Base-by-base conservation (phyloP, 2,329 filamentous ascomycete genomes). In the Drechmeria coniospora region DNA sequence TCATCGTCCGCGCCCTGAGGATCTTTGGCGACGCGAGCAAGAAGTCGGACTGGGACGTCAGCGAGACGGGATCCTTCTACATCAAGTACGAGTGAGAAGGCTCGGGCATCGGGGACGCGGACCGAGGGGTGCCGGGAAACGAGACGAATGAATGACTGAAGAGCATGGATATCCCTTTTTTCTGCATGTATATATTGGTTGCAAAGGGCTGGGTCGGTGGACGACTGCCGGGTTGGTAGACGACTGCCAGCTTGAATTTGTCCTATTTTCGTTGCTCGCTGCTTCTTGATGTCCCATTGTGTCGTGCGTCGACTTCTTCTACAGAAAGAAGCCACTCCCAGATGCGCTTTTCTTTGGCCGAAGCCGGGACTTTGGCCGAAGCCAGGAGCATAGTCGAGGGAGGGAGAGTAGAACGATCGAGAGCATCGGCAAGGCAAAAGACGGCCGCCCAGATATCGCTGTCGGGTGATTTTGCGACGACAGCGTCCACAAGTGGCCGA, bases 21-120 rank as follows among this genome's bases (percentile, higher is more conserved):
- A 56, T 71, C 32, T 66, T 63, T 39, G 66, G 66, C 5, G 52
- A 70, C 31, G 44, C 47, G 19, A 43, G 47, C 10, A 50, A 57
- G 30, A 33, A 48, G 2, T 46, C 43, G 4, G 61, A 70, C 26
- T 71, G 63, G 46, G 64, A 69, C 15, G 39, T 47, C 1, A 41
- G 43, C 14, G 51, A 59, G 38, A 54, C 61, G 8, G 40, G 44
- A 1, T 30, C 49, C 1, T 65, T 71, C 33, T 40, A 43, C n/a
- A 57, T 70, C 26, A 41, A 42, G 21, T 70, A 68, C 28, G 29
- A 36, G 28, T 36, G 29, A 27, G 32, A 8, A 11, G n/a, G 15
- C 10, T 23, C n/a, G n/a, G n/a, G n/a, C n/a, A n/a, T n/a, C n/a
- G n/a, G n/a, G n/a, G n/a, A n/a, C n/a, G n/a, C n/a, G n/a, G n/a